Conservation (phyloP, 148 eudicot genomes). For the Suaeda aralocaspica region DNA sequence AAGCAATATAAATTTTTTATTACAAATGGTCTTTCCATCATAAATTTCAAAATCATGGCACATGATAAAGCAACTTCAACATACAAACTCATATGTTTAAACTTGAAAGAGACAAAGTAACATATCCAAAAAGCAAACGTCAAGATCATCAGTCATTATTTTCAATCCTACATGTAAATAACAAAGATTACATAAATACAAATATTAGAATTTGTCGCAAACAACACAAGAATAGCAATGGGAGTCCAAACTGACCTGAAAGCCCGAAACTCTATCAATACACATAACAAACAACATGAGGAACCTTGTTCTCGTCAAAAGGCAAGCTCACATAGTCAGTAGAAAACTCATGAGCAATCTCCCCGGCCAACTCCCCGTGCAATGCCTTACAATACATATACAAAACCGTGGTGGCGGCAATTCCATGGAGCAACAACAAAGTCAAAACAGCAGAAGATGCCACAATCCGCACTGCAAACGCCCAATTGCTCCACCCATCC, state of each 20-base stretch:
- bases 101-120: not conserved
- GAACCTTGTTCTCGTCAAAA: slow-evolving; percentile 59
- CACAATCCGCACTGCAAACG: slow-evolving; percentile 33
- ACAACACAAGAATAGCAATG: not conserved
- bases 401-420: slow-evolving; percentile 45
- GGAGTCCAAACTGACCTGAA: slow-evolving; percentile 23
- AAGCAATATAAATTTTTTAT: not conserved
- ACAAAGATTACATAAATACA: not conserved
- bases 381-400: slow-evolving; percentile 71
- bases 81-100: not conserved
- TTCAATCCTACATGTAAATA: not conserved
- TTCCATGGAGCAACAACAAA: slow-evolving; percentile 38
- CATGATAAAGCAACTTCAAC: not conserved
- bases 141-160: not conserved
- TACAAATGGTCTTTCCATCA: not conserved
- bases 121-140: not conserved
- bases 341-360: slow-evolving; percentile 62
- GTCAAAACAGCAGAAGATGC: slow-evolving; percentile 39
- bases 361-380: slow-evolving; percentile 61
- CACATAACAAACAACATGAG: slow-evolving; percentile 51
- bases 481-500: slow-evolving; percentile 37
- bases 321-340: slow-evolving; percentile 62
- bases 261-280: slow-evolving; percentile 10
- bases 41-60: not conserved
- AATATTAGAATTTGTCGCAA: not conserved